Conservation (phyloP, 148 eudicot genomes). For the Polygonum aviculare region DNA sequence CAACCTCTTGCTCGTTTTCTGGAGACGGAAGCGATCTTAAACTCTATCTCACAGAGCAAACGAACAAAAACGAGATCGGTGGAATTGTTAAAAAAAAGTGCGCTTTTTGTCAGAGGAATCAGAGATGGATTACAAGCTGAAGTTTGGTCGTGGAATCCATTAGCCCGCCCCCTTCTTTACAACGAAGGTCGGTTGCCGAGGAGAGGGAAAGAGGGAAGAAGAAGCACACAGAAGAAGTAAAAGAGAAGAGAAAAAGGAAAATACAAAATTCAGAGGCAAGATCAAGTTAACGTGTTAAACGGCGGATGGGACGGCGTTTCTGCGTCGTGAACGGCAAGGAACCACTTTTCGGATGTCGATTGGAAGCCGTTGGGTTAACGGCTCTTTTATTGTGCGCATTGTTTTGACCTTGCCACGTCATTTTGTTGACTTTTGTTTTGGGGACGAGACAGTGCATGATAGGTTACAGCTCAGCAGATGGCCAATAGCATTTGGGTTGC, state of each 20-base stretch:
- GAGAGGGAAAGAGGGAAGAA: not conserved
- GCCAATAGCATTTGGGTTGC: not conserved
- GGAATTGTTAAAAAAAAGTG: not conserved
- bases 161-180: not conserved
- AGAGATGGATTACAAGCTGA: not conserved
- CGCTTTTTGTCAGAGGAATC: not conserved
- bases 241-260: not conserved
- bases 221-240: not conserved
- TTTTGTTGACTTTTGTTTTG: not conserved
- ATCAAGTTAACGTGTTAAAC: not conserved
- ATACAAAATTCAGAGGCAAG: too few relatives aligned
- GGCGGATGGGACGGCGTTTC: not conserved
- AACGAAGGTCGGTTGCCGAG: conserved; percentile 4
- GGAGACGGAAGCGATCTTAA: not conserved
- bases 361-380: not conserved
- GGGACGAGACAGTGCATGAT: not conserved
- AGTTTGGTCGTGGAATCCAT: not conserved
- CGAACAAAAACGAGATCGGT: not conserved
- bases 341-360: not conserved
- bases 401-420: not conserved
- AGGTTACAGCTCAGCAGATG: not conserved
- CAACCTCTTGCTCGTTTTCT: not conserved
- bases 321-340: not conserved
- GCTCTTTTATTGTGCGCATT: not conserved
- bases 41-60: not conserved